Conservation (phyloP, 768 basidiomycete species). For the Pleurotus pulmonarius region DNA sequence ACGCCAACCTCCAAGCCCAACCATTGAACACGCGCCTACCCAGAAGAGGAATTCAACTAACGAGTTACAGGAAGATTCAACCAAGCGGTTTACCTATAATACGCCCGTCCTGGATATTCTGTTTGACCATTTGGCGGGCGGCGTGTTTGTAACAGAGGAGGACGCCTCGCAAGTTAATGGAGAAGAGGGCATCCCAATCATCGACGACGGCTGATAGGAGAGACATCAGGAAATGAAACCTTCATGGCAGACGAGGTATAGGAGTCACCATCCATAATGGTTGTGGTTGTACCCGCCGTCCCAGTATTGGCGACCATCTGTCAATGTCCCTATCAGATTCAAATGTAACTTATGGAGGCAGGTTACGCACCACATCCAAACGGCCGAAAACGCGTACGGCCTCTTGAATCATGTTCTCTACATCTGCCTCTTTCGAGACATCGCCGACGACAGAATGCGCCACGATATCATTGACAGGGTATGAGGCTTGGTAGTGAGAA, state of each 20-base stretch:
- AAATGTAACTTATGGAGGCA: too few species aligned
- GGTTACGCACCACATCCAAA: conserved; percentile 1
- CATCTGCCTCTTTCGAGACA: conserved; percentile 4
- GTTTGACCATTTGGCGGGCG: conserved; percentile 22
- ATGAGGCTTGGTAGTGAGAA: not conserved
- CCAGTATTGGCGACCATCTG: conserved; percentile 28
- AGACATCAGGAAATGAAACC: not conserved
- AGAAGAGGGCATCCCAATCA: conserved; percentile 16
- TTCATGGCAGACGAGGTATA: not conserved
- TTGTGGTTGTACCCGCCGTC: conserved; percentile 9
- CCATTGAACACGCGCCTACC: conserved; percentile 24
- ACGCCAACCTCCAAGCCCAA: conserved; percentile 20
- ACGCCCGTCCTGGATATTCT: conserved; percentile 20
- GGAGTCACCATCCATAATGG: conserved; percentile 11
- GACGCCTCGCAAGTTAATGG: conserved; percentile 20
- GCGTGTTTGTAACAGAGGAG: conserved; percentile 23
- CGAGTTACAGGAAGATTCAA: not conserved
- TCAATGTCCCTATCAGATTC: not conserved
- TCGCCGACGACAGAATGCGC: not conserved
- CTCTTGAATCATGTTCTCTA: not conserved
- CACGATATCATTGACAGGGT: not conserved
- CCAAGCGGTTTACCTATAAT: conserved; percentile 19
- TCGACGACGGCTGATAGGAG: conserved; percentile 12
- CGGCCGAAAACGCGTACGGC: conserved; percentile 4
- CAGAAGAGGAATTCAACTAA: conserved; percentile 8